Evolutionary conservation across 306 rosid species (phyloP).

Genomic region (Fragaria iinumae): DNA sequence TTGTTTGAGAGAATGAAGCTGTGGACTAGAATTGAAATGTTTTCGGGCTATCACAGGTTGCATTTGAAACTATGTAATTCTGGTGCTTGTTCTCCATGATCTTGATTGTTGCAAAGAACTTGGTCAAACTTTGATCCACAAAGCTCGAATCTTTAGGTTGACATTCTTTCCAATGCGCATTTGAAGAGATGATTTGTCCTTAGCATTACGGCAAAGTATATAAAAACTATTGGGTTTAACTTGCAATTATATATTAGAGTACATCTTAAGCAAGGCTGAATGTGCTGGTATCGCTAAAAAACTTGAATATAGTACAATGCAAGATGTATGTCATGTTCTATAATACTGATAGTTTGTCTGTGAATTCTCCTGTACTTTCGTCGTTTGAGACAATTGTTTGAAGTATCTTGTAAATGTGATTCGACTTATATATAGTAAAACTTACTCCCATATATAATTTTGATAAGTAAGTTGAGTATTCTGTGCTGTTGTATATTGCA

Average conservation of each 20-base stretch:
- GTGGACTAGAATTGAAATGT: neutral
- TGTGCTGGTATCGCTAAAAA: neutral
- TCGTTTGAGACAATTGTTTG: neutral
- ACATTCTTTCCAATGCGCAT: constrained; percentile 11
- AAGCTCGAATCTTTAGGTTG: neutral
- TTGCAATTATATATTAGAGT: neutral
- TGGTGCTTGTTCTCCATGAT: neutral
- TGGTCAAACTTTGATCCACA: neutral
- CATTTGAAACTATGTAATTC: neutral
- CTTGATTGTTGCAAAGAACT: neutral
- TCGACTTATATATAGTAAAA: neutral
- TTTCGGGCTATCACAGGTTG: neutral
- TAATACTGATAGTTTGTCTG: neutral
- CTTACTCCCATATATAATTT: neutral
- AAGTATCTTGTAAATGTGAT: neutral
- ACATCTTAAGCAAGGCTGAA: neutral
- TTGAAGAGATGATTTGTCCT: neutral
- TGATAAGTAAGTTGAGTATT: neutral
- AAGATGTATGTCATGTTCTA: neutral
- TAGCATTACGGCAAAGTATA: neutral
- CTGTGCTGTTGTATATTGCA: constrained; percentile 39
- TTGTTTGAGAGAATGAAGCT: neutral
- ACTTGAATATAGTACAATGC: neutral
- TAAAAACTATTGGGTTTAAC: neutral
- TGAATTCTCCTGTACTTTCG: neutral